Evolutionary conservation across 108 stramenopile species (phyloP), one percentile per base, ranked within the genome.

Genomic region (Craspedostauros australis): DNA sequence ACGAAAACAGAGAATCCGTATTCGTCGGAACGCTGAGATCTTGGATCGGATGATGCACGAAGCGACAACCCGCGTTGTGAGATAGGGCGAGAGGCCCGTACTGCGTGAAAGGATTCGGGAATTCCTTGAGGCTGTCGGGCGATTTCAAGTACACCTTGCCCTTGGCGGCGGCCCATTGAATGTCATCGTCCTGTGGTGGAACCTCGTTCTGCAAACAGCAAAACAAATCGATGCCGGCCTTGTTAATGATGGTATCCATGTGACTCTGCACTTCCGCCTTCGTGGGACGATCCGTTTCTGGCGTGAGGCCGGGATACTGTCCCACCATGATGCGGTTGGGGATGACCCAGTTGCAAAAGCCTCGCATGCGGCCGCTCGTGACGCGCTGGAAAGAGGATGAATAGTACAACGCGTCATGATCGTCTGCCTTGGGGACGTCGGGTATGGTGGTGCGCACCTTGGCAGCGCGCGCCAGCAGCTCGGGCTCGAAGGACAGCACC

Each of bases 281-380:
- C 14, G 66, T 55, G 5, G 81, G 75, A 22, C 73, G 74, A 44
- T 68, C 52, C 0, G 23, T 29, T 54, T 78, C 80, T 0, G 80
- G 80, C 26, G 66, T 75, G 56, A 60, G 62, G 21, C 79, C 82
- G 3, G 82, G 82, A 63, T 84, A 80, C 46, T 74, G 76, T 7
- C 82, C 82, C n/a, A 84, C 66, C 76, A 84, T 80, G 31, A 84
- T 50, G 54, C 20, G 46, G n/a, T 73, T 28, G 0, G 82, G 82
- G 45, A 84, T 45, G 11, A 84, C 55, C 82, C 82, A 84, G 41
- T 84, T 84, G 46, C 76, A 82, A 49, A 73, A 77, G 11, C 80
- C 80, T 44, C 80, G 33, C 4, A 28, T 25, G n/a, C n/a, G n/a
- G n/a, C n/a, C n/a, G n/a, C n/a, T n/a, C n/a, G n/a, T n/a, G n/a